Evolutionary conservation across 164 flowering plant species (phyloP).

Genomic region (Vitis vinifera): DNA sequence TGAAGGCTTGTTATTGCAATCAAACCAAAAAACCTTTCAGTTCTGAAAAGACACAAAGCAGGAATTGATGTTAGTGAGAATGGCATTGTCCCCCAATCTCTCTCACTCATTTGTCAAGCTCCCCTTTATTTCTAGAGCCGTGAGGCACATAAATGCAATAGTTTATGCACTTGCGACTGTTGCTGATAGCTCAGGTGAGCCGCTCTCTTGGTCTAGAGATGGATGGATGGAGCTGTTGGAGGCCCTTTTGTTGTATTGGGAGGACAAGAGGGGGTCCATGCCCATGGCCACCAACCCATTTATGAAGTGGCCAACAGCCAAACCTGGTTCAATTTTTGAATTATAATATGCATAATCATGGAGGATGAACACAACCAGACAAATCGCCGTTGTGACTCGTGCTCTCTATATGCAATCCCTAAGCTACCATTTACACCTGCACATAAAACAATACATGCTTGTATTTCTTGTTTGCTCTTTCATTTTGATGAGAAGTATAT

Average conservation of each 20-base stretch:
- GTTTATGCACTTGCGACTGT: conserved; percentile 15
- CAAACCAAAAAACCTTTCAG: conserved; percentile 15
- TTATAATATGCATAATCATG: conserved; percentile 11
- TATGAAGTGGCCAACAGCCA: conserved; percentile 45
- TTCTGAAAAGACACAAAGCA: conserved; percentile 38
- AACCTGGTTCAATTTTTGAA: conserved; percentile 16
- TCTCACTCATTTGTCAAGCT: conserved; percentile 11
- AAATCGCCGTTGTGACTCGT: conserved; percentile 31
- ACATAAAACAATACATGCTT: conserved; percentile 7
- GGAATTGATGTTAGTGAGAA: conserved; percentile 12
- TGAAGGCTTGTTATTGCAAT: conserved; percentile 10
- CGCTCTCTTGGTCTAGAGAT: background rate
- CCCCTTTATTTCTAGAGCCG: conserved; percentile 23
- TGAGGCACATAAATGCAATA: conserved; percentile 7
- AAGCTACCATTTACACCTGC: conserved; percentile 12
- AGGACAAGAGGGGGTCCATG: conserved; percentile 17
- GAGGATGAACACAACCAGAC: conserved; percentile 25
- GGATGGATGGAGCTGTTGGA: background rate
- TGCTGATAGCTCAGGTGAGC: conserved; percentile 12
- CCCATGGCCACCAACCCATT: conserved; percentile 9
- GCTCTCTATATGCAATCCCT: conserved; percentile 28
- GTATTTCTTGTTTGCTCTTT: conserved; percentile 3
- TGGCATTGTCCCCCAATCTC: conserved; percentile 25
- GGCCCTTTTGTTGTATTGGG: conserved; percentile 2
- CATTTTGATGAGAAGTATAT: too few species aligned